phyloP scores from a whole-genome alignment of 2,329 filamentous ascomycete genomes.

The Curvularia spicifera region DNA sequence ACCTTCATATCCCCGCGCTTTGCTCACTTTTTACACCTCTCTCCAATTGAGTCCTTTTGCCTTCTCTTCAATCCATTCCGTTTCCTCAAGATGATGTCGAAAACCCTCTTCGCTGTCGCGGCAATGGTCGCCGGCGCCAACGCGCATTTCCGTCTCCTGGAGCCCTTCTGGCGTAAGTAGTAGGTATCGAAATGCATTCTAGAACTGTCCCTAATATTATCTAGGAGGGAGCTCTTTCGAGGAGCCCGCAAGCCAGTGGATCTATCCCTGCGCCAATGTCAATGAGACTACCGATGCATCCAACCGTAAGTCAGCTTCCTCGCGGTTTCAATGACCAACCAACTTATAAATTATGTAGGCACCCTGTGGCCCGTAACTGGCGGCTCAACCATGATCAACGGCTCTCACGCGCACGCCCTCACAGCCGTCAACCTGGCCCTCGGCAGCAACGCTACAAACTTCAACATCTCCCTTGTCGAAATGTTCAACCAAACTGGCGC shows the following conservation, averaged over 20 bases:
- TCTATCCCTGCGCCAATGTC: conserved; percentile 52
- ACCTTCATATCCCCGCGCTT: neutral
- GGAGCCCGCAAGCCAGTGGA: conserved; percentile 47
- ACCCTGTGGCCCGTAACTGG: conserved; percentile 54
- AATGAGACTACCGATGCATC: conserved; percentile 45
- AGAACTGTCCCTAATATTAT: too few relatives aligned
- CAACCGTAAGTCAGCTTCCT: conserved; percentile 48
- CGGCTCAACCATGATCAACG: conserved; percentile 52
- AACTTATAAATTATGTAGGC: neutral
- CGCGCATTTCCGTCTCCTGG: conserved; percentile 54
- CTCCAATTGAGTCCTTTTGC: neutral
- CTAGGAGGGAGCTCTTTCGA: conserved; percentile 50
- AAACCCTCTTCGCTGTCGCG: conserved; percentile 26
- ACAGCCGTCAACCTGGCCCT: conserved; percentile 58
- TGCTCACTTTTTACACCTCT: neutral
- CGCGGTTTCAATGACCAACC: too few relatives aligned
- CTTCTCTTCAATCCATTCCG: too few relatives aligned
- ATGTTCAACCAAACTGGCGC: conserved; percentile 58
- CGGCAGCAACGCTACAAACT: conserved; percentile 50
- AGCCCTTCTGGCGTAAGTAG: conserved; percentile 46
- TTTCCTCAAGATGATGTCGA: conserved; percentile 28
- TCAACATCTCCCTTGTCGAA: conserved; percentile 55
- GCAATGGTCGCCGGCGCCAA: conserved; percentile 43
- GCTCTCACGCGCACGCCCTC: conserved; percentile 52
- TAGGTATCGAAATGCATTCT: too few relatives aligned